These are phyloP conservation scores for Dendrobium officinale DNA, from an alignment of 106 monocot species.

Conservation along the genomic window DNA sequence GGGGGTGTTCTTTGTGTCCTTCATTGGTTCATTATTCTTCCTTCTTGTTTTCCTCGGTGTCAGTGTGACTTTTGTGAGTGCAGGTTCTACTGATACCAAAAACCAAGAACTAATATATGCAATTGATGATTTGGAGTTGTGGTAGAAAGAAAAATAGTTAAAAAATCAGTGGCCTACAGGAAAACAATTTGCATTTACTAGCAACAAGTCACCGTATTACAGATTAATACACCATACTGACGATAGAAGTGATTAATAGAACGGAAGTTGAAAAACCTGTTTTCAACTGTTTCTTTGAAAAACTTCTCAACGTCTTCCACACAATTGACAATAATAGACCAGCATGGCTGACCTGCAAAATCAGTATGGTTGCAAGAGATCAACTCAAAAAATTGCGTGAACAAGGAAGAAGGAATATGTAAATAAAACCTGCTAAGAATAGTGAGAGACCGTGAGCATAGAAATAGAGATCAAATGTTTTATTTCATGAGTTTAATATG, in stretches of 20 bases:
- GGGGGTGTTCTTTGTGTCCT: too few species aligned
- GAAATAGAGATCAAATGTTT: neutral
- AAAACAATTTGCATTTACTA: neutral
- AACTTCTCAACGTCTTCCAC: constrained; percentile 91
- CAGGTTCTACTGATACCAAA: too few species aligned
- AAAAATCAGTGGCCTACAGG: neutral
- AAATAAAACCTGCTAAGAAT: neutral
- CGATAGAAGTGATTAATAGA: neutral
- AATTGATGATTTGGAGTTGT: too few species aligned
- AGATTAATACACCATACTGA: neutral
- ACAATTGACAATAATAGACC: constrained; percentile 68
- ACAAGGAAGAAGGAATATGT: neutral
- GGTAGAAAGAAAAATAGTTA: neutral
- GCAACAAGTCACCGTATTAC: neutral
- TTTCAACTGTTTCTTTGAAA: constrained; percentile 84
- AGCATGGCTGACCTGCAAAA: constrained; percentile 74
- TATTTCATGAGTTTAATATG: neutral
- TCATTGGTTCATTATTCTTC: too few species aligned
- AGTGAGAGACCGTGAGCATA: neutral
- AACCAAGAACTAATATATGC: too few species aligned
- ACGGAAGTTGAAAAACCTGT: constrained; percentile 40
- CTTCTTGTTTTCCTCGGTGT: too few species aligned
- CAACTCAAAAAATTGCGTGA: neutral
- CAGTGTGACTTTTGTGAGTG: too few species aligned
- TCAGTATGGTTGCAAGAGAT: neutral